Base-by-base conservation (phyloP, 2,329 filamentous ascomycete genomes). In the Tolypocladium pustulatum region DNA sequence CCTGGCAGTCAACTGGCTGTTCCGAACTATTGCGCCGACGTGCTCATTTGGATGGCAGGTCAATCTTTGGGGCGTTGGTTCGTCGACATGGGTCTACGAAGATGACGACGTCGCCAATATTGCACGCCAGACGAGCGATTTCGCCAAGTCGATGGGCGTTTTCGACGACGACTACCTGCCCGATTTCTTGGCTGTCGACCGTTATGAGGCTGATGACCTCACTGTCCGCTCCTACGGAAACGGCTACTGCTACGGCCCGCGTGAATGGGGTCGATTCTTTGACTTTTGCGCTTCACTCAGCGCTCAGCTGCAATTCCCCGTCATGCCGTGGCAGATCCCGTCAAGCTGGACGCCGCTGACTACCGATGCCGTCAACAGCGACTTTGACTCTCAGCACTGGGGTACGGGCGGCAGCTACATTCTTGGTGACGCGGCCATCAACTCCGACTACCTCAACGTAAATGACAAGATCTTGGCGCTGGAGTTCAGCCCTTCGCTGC, bases 241-340 rank as follows among this genome's bases (percentile, higher is more conserved):
- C 34, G 34, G 58, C 41, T 57, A 55, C 27, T 57, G 51, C 56
- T 60, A 60, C 38, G 56, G 58, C 6, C 56, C 58, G 20, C 34
- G 36, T 25, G 56, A 60, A 32, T 60, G 58, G 58, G 9, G 38
- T 20, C 55, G 41, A 20, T 60, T 55, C 52, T 60, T 57, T 25
- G 56, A 60, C 40, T 60, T 58, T 27, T 57, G 52, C 41, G n/a
- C 17, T 3, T 15, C 34, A 1, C 41, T 60, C 20, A 38, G 52
- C 25, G 30, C 13, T 4, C 25, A 22, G 12, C 38, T 60, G 8
- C 30, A 36, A 20, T 30, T 34, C 13, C 58, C 56, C 30, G 25
- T 60, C 6, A 57, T 57, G 58, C 32, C 56, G 41, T 60, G 58
- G 58, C 58, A 58, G 58, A 57, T 58, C 27, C 56, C 58, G 9